Evolutionary conservation across 495 filamentous ascomycete genomes (phyloP).

Genomic region (Chaetomium tenue): DNA sequence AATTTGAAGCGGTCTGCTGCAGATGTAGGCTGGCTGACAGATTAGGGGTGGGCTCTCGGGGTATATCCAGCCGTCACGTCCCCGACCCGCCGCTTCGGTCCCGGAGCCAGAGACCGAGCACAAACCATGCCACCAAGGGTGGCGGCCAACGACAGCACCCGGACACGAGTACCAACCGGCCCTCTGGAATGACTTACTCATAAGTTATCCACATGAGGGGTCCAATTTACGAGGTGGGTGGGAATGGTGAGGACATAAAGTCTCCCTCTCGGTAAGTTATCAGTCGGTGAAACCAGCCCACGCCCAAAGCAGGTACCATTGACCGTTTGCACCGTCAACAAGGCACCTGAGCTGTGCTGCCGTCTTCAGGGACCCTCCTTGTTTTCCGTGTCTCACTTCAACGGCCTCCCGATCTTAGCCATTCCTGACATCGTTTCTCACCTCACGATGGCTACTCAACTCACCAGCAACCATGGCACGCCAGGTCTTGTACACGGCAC

Average conservation of each 20-base stretch:
- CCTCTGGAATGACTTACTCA: not conserved
- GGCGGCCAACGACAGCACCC: not conserved
- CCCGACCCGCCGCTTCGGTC: constrained; percentile 29
- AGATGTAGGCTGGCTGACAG: not conserved
- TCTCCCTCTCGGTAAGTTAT: not conserved
- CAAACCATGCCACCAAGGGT: not conserved
- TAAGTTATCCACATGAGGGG: no score
- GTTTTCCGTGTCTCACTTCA: not conserved
- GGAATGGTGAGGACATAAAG: not conserved
- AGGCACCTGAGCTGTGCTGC: not conserved
- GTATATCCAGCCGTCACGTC: constrained; percentile 6
- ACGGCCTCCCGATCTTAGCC: not conserved
- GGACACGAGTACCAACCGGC: constrained; percentile 4
- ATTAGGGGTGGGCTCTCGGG: constrained; percentile 4
- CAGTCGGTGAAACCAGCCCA: no score
- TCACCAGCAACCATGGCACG: constrained; percentile 6
- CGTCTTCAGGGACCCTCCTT: not conserved
- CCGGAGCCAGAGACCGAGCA: constrained; percentile 15
- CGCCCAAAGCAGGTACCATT: not conserved
- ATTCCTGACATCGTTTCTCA: not conserved
- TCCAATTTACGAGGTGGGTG: no score
- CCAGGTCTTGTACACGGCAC: not conserved
- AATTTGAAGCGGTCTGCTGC: not conserved
- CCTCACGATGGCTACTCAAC: constrained; percentile 15
- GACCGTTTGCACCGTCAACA: not conserved